Evolutionary conservation across 2,329 filamentous ascomycete genomes (phyloP), one percentile per base, ranked within the genome.

Genomic region (Ophiostoma quercus): DNA sequence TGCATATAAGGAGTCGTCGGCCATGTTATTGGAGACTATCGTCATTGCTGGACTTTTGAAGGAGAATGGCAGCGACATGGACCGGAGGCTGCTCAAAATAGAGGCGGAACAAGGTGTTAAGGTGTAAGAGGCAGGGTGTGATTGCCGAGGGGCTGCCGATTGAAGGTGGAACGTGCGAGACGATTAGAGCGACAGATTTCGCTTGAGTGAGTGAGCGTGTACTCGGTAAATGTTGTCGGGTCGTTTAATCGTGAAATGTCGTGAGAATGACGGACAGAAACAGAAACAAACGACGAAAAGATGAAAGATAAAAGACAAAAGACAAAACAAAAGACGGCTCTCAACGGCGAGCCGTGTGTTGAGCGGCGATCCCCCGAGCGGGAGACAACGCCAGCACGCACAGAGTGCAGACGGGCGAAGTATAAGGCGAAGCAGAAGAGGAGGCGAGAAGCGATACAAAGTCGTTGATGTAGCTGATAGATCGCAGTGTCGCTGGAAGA

Each of bases 1-100:
- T 67, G 74, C 74, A 60, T 76, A 75, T 37, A 75, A 67, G 22
- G 75, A 72, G 66, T 76, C 73, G 75, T 77, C 76, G 73, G 73
- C 74, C 77, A 78, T 62, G n/a, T 22, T 72, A 32, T 62, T 62
- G 25, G 57, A 62, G 57, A 62, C 57, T 29, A 62, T 32, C 12
- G 57, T 62, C 57, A 62, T 62, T 62, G 57, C 57, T 34, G 57
- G 11, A 2, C 16, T 32, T 25, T 32, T 8, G 37, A 68, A 62
- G 47, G 54, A n/a, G 43, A 41, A 25, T 43, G 32, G 16, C 57
- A 62, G 14, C 25, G 25, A 62, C 25, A 60, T 32, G 5, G 5
- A 47, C 16, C 43, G 19, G 43, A 47, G 25, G 22, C 57, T 32
- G 57, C 3, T 29, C 25, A 29, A 29, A 29, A 29, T 29, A 29